These are phyloP conservation scores for Paraleonurus japonicus DNA, from an alignment of 257 asterid species.

Conservation along the genomic window DNA sequence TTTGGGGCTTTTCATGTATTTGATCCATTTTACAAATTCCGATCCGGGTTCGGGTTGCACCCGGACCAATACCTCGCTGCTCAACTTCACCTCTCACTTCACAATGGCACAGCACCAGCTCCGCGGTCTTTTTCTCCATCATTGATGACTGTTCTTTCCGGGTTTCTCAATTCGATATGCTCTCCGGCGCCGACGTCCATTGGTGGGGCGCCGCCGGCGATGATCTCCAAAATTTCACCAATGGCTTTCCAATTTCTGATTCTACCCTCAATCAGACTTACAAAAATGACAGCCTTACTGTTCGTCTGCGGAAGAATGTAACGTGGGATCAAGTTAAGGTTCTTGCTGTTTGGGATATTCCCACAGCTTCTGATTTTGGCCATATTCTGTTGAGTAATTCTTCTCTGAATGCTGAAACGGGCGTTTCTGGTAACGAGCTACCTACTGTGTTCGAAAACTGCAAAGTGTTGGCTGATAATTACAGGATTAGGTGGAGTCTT, in stretches of 20 bases:
- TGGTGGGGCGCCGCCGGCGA: conserved; percentile 91
- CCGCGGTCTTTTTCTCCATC: conserved; percentile 68
- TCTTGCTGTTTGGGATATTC: conserved; percentile 77
- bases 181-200: conserved; percentile 77
- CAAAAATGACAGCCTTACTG: conserved; percentile 66
- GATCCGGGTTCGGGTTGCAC: conserved; percentile 60
- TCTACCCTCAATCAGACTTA: conserved; percentile 60
- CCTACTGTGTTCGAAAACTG: conserved; percentile 77
- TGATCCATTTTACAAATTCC: conserved; percentile 41
- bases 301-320: conserved; percentile 56
- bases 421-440: conserved; percentile 19
- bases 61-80: conserved; percentile 48
- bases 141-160: conserved; percentile 72
- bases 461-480: conserved; percentile 58
- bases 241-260: conserved; percentile 71
- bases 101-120: conserved; percentile 94
- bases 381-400: conserved; percentile 52
- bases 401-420: conserved; percentile 27
- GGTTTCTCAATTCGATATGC: conserved; percentile 86
- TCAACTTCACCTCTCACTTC: conserved; percentile 78
- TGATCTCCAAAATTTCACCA: conserved; percentile 70
- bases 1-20: conserved; percentile 34
- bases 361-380: conserved; percentile 91
- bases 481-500: conserved; percentile 79
- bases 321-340: conserved; percentile 82